Evolutionary conservation across 2,329 filamentous ascomycete genomes (phyloP).

Genomic region (Podosphaera aphanis): DNA sequence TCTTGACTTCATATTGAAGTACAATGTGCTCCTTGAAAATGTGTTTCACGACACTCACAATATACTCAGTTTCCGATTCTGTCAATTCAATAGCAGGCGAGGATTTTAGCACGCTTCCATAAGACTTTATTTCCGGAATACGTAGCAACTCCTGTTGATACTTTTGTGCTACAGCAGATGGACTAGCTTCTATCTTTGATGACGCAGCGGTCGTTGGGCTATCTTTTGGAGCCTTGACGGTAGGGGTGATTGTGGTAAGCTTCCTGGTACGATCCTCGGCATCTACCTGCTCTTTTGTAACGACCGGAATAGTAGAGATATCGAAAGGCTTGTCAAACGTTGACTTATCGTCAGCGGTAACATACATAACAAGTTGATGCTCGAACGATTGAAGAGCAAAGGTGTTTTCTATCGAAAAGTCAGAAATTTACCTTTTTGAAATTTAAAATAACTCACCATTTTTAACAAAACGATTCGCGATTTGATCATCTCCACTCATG

Average conservation of each 20-base stretch:
- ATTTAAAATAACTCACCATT: slow-evolving; percentile 37
- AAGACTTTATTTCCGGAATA: slow-evolving; percentile 77
- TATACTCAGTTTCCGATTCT: slow-evolving; percentile 92
- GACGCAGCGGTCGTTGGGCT: slow-evolving; percentile 49
- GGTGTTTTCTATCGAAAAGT: slow-evolving; percentile 48
- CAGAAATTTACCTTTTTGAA: slow-evolving; percentile 8
- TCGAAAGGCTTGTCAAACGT: slow-evolving; percentile 76
- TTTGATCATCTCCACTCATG: slow-evolving; percentile 64
- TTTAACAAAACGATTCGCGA: slow-evolving; percentile 73
- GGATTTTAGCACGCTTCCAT: slow-evolving; percentile 80
- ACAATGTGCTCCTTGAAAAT: slow-evolving; percentile 95
- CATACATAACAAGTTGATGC: slow-evolving; percentile 92
- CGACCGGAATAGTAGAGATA: slow-evolving; percentile 70
- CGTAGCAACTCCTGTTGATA: slow-evolving; percentile 70
- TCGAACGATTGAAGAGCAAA: slow-evolving; percentile 88
- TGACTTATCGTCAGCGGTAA: slow-evolving; percentile 72
- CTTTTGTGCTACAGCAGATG: slow-evolving; percentile 62
- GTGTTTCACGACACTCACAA: slow-evolving; percentile 83
- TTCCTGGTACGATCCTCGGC: slow-evolving; percentile 95
- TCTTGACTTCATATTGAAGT: slow-evolving; percentile 91
- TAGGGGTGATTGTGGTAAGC: slow-evolving; percentile 71
- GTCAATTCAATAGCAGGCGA: slow-evolving; percentile 71
- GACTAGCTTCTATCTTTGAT: slow-evolving; percentile 47
- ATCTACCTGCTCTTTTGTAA: slow-evolving; percentile 85
- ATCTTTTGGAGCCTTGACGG: slow-evolving; percentile 77